These are phyloP conservation scores for Metschnikowia reukaufii DNA, from an alignment of 805 yeast genomes.

Conservation along the genomic window DNA sequence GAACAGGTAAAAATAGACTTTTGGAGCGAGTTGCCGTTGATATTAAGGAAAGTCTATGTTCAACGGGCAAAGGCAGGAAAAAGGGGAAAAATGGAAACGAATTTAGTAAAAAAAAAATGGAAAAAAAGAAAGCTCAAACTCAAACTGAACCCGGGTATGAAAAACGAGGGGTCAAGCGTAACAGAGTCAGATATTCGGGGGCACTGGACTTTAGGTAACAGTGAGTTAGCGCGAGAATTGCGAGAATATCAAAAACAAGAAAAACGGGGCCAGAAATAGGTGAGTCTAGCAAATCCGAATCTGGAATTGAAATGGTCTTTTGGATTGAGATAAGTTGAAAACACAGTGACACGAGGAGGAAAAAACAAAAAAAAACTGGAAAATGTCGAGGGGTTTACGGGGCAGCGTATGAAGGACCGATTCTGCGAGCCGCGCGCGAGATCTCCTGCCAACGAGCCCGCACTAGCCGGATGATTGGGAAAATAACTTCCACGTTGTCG, in stretches of 20 bases:
- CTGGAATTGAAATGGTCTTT: too few species aligned
- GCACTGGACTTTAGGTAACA: neutral
- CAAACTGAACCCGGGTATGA: too few species aligned
- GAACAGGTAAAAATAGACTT: too few species aligned
- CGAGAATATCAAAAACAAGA: neutral
- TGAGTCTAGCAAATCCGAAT: too few species aligned
- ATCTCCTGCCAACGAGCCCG: conserved; percentile 4
- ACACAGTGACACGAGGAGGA: conserved; percentile 1
- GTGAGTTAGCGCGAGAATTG: neutral
- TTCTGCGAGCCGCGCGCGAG: conserved; percentile 8
- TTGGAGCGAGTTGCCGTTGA: neutral
- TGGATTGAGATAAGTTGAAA: too few species aligned
- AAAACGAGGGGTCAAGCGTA: too few species aligned
- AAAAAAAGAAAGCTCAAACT: too few species aligned
- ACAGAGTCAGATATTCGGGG: neutral
- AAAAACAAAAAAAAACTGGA: neutral
- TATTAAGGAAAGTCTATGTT: neutral
- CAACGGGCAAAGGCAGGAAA: neutral
- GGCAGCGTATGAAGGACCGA: conserved; percentile 3
- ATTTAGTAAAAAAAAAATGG: neutral
- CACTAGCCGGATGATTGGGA: neutral
- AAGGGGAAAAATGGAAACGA: neutral
- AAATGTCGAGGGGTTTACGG: conserved; percentile 9
- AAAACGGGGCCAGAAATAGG: too few species aligned
- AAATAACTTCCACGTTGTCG: too few species aligned